Evolutionary conservation across 768 basidiomycete species (phyloP).

Genomic region (Hysterangium stoloniferum): DNA sequence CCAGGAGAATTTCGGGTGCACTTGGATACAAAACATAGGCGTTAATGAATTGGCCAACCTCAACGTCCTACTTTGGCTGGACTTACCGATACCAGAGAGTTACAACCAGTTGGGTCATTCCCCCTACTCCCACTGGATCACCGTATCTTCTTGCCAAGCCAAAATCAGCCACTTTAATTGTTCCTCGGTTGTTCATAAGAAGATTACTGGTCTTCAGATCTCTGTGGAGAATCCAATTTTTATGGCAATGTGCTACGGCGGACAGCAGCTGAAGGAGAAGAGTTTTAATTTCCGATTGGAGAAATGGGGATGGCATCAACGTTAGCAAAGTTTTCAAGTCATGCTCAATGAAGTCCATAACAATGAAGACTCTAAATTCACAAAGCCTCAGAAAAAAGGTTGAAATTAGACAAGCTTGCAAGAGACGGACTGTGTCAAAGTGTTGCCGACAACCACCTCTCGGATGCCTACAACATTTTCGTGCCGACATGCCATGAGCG

Average conservation of each 20-base stretch:
- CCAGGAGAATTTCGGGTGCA: conserved; percentile 91
- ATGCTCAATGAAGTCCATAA: conserved; percentile 99
- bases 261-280: conserved; percentile 89
- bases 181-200: conserved; percentile 98
- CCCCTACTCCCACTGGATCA: conserved; percentile 92
- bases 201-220: conserved; percentile 97
- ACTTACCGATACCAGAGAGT: conserved; percentile 97
- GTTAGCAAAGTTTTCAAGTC: conserved; percentile 95
- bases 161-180: conserved; percentile 98
- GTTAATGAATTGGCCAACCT: neutral
- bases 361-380: conserved; percentile 89
- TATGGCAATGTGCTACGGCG: conserved; percentile 88
- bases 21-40: conserved; percentile 42
- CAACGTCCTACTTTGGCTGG: conserved; percentile 14
- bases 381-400: conserved; percentile 5
- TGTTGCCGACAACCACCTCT: conserved; percentile 97
- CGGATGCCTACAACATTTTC: conserved; percentile 96
- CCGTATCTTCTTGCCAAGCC: conserved; percentile 94
- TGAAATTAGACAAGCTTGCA: conserved; percentile 9
- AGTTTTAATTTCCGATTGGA: conserved; percentile 98
- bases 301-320: conserved; percentile 92
- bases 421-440: conserved; percentile 89
- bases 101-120: conserved; percentile 96
- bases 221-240: conserved; percentile 96
- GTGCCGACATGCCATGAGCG: conserved; percentile 91